Conservation (phyloP, 1,284 basidiomycete genomes). For the Testicularia cyperi region DNA sequence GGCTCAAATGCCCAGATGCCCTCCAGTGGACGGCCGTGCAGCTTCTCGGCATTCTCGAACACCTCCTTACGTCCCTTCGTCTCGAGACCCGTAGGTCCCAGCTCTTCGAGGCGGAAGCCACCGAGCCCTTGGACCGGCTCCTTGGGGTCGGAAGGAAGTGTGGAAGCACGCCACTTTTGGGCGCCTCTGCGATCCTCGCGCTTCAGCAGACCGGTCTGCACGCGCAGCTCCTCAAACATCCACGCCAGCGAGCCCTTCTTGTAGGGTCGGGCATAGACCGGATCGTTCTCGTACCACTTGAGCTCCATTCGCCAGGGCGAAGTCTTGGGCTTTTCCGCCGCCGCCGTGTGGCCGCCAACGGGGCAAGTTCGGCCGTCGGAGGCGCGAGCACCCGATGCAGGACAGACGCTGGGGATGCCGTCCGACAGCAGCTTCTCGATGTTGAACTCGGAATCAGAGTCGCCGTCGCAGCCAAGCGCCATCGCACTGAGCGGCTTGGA, state of each 20-base stretch:
- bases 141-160: conserved; percentile 3
- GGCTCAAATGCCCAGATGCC: conserved; percentile 20
- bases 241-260: conserved; percentile 5
- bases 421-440: conserved; percentile 14
- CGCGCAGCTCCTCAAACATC: conserved; percentile 12
- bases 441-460: conserved; percentile 14
- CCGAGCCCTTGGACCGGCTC: conserved; percentile 10
- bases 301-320: conserved; percentile 27
- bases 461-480: conserved; percentile 13
- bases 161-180: conserved; percentile 9
- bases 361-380: conserved; percentile 29
- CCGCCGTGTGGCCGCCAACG: conserved; percentile 21
- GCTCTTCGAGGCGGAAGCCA: conserved; percentile 36
- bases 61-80: conserved; percentile 32
- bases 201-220: conserved; percentile 7
- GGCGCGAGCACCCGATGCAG: conserved; percentile 25
- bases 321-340: conserved; percentile 2
- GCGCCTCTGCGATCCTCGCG: conserved; percentile 20
- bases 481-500: conserved; percentile 10
- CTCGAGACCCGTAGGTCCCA: conserved; percentile 38
- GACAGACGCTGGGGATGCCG: conserved; percentile 26
- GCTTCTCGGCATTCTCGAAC: conserved; percentile 16
- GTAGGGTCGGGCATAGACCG: conserved; percentile 20
- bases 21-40: conserved; percentile 19
- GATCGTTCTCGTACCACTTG: conserved; percentile 38